Evolutionary conservation across 2,329 filamentous ascomycete species (phyloP), one percentile per base, ranked within the genome.

Genomic region (Colletotrichum liaoningense): DNA sequence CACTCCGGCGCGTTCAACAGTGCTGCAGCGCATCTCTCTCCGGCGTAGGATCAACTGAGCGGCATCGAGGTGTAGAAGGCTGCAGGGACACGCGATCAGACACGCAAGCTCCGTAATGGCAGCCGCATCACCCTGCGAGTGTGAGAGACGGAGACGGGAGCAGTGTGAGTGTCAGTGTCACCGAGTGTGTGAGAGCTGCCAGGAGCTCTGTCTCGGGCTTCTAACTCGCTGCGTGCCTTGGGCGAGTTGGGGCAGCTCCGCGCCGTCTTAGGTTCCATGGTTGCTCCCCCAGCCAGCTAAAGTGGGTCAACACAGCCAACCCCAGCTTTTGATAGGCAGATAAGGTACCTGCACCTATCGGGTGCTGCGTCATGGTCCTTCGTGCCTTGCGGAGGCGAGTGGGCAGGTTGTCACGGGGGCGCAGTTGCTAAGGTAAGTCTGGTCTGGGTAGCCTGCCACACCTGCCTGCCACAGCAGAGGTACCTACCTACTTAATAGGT

Each of bases 71-170:
- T 46, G 38, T 24, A 30, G 30, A 63, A 60, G 67, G 33, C 66
- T 70, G 60, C 67, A 65, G 71, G 71, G 71, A 73, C 71, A 73
- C 71, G 71, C 71, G 71, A 73, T 73, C 71, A 71, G 71, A 73
- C 67, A 71, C 71, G 71, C 71, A 71, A 73, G 71, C 71, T 71
- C 67, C 60, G 56, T 71, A 24, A 46, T 60, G 71, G 71, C 33
- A 71, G 71, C 71, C 56, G 70, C 71, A 66, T 52, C 52, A 60
- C 52, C 38, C 49, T 56, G 58, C 14, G 33, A 56, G 33, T 49
- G 42, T 49, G 42, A 49, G 42, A 49, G 42, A 49, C 19, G 42
- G 42, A 49, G 42, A 49, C 42, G 42, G 42, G 24, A 19, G 42
- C 22, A 46, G 59, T 57, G 49, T 59, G 52, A 70, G 62, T 70